Conservation (phyloP, 163 green algal genomes). For the Chlamydomonas reinhardtii region DNA sequence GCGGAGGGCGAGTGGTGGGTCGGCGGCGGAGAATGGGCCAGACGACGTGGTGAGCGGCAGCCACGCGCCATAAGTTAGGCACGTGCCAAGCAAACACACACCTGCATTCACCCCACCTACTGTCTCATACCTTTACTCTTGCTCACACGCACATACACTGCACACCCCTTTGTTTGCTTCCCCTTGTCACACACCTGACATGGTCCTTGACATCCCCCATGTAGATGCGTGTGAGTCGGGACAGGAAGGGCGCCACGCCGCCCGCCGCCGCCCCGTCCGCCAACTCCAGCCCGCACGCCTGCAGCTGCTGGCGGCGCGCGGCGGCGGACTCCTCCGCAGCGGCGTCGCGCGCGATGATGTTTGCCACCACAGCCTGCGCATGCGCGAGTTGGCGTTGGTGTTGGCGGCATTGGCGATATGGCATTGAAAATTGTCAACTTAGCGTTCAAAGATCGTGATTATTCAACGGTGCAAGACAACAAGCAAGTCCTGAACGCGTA, state of each 20-base stretch:
- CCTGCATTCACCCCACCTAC: no score
- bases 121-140: no score
- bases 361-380: conserved; percentile 20
- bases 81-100: no score
- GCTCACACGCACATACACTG: no score
- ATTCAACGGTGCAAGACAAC: no score
- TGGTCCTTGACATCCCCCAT: conserved; percentile 52
- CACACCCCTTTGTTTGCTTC: no score
- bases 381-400: background rate
- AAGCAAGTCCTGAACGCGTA: no score
- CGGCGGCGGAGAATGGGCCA: background rate
- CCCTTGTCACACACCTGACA: background rate
- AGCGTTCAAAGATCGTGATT: no score
- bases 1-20: background rate
- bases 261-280: background rate
- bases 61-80: no score
- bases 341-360: conserved; percentile 35
- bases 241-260: conserved; percentile 11
- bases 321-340: background rate
- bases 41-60: no score
- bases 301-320: background rate
- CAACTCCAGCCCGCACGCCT: background rate
- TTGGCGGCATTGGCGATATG: no score
- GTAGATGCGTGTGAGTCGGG: conserved; percentile 44
- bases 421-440: no score